Conservation (phyloP, 73 alveolate species). For the Breviolum minutum region DNA sequence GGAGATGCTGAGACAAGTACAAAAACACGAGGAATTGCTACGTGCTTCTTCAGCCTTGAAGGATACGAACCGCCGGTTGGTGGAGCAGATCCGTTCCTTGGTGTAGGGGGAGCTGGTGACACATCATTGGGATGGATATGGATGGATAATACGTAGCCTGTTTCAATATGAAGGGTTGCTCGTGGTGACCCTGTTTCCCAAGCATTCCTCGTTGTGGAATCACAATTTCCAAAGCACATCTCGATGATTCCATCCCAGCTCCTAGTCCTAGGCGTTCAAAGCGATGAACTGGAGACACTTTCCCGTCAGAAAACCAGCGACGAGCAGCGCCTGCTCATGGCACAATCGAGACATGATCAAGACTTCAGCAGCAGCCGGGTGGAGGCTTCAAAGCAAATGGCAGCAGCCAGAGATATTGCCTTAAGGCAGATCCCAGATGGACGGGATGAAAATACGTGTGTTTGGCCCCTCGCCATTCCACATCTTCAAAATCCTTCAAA, state of each 20-base stretch:
- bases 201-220: not conserved
- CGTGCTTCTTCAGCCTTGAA: slow-evolving; percentile 32
- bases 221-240: not conserved
- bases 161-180: not conserved
- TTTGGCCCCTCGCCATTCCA: not conserved
- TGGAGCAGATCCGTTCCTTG: slow-evolving; percentile 66
- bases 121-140: not conserved
- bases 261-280: not conserved
- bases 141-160: not conserved
- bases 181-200: not conserved
- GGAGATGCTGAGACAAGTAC: slow-evolving; percentile 71
- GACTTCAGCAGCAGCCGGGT: slow-evolving; percentile 13
- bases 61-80: slow-evolving; percentile 53
- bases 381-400: slow-evolving; percentile 56
- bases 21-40: slow-evolving; percentile 72
- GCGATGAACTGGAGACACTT: slow-evolving; percentile 30
- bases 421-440: not conserved
- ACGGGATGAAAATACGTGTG: not conserved
- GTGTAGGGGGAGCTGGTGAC: not conserved
- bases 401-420: slow-evolving; percentile 28
- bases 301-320: slow-evolving; percentile 30
- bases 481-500: not conserved
- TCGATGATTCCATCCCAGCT: not conserved
- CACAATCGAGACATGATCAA: slow-evolving; percentile 3
- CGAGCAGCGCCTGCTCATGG: slow-evolving; percentile 18